Evolutionary conservation across 768 basidiomycete species (phyloP).

Genomic region (Clitopilus passeckerianus): DNA sequence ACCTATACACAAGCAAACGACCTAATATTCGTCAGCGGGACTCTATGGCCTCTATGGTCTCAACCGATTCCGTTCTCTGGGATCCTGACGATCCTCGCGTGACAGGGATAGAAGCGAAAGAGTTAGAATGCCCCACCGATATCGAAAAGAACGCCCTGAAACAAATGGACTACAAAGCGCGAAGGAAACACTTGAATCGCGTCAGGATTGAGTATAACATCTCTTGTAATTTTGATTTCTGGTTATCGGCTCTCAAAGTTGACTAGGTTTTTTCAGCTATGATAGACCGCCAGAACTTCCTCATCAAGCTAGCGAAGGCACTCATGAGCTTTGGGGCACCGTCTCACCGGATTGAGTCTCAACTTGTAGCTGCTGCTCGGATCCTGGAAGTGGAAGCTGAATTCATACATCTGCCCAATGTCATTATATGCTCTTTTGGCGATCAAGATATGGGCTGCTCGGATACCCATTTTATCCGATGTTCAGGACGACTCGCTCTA

Average conservation of each 20-base stretch:
- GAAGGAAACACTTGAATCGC: conserved; percentile 60
- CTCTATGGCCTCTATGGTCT: conserved; percentile 39
- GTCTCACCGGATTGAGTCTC: conserved; percentile 90
- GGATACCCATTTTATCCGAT: conserved; percentile 87
- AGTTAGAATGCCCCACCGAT: conserved; percentile 56
- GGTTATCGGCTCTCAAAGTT: conserved; percentile 2
- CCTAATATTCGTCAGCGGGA: conserved; percentile 30
- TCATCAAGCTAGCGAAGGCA: conserved; percentile 80
- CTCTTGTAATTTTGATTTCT: conserved; percentile 39
- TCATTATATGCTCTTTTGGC: conserved; percentile 86
- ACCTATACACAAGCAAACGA: conserved; percentile 16
- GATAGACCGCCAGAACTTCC: conserved; percentile 76
- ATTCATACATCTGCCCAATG: conserved; percentile 79
- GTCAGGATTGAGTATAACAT: conserved; percentile 74
- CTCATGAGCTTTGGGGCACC: conserved; percentile 92
- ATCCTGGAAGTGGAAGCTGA: conserved; percentile 91
- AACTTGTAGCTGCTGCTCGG: conserved; percentile 81
- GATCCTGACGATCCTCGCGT: conserved; percentile 74
- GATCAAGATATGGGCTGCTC: conserved; percentile 87
- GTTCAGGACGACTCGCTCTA: conserved; percentile 69
- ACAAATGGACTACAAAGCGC: conserved; percentile 62
- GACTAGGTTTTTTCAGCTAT: conserved; percentile 45
- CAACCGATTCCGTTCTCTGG: conserved; percentile 42
- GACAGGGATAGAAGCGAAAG: conserved; percentile 47
- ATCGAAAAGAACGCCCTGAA: conserved; percentile 56